These are phyloP conservation scores for Apiotrichum akiyoshidainum DNA, from an alignment of 1,284 basidiomycete species.

Conservation along the genomic window DNA sequence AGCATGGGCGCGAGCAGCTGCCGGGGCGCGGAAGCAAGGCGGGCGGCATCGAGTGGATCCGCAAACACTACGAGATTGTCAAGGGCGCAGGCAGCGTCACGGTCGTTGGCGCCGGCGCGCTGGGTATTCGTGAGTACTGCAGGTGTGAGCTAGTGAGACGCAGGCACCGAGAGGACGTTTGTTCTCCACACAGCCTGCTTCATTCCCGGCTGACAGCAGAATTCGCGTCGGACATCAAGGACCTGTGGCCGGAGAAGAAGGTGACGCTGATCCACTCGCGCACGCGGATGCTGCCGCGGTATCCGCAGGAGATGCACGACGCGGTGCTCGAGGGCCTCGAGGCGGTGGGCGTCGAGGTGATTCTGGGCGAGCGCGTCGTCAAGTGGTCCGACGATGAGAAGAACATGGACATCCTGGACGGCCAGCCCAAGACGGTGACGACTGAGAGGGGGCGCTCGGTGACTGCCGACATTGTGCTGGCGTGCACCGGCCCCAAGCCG, in stretches of 20 bases:
- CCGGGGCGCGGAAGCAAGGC: slow-evolving; percentile 37
- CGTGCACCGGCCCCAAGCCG: slow-evolving; percentile 72
- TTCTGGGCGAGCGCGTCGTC: slow-evolving; percentile 51
- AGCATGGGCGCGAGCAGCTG: slow-evolving; percentile 23
- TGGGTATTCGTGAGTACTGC: slow-evolving; percentile 52
- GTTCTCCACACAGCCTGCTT: no score
- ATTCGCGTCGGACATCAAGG: slow-evolving; percentile 54
- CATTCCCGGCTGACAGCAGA: slow-evolving; percentile 39
- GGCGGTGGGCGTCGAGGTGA: slow-evolving; percentile 48
- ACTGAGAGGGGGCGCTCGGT: slow-evolving; percentile 62
- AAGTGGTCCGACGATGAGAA: slow-evolving; percentile 31
- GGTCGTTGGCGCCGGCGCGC: slow-evolving; percentile 54
- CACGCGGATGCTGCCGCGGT: slow-evolving; percentile 50
- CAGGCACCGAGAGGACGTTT: no score
- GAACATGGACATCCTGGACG: slow-evolving; percentile 34
- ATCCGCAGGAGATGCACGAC: slow-evolving; percentile 51
- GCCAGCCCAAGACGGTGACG: slow-evolving; percentile 52
- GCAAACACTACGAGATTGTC: slow-evolving; percentile 35
- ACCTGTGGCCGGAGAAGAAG: slow-evolving; percentile 48
- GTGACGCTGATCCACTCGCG: slow-evolving; percentile 55
- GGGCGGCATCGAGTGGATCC: slow-evolving; percentile 31
- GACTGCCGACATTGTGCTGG: slow-evolving; percentile 64
- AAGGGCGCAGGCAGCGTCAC: slow-evolving; percentile 45
- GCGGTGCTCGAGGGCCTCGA: slow-evolving; percentile 41
- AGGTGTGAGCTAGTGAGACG: no score